These are phyloP conservation scores for Hyparrhenia diplandra DNA, from an alignment of 176 grass and related monocot species.

Conservation along the genomic window DNA sequence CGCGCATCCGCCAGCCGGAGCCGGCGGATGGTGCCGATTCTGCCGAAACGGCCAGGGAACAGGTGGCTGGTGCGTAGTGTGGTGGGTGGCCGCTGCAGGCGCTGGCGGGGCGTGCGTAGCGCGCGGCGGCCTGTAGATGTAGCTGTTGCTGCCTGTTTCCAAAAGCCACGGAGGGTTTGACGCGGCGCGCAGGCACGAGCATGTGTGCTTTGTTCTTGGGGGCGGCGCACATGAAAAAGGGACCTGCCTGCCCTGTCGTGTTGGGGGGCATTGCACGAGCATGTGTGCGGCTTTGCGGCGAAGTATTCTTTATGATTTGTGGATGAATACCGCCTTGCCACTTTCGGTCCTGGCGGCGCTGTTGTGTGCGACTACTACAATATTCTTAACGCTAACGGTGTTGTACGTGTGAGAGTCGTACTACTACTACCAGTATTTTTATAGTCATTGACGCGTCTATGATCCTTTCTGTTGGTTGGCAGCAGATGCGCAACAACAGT, in stretches of 20 bases:
- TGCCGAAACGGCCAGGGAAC: not conserved
- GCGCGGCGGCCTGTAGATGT: not conserved
- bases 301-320: not conserved
- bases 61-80: not conserved
- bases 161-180: not conserved
- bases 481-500: not conserved
- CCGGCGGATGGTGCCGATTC: not conserved
- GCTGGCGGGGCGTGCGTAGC: not conserved
- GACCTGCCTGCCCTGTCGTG: not conserved
- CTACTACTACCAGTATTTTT: not conserved
- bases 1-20: not conserved
- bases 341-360: constrained; percentile 17
- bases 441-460: not conserved
- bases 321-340: not conserved
- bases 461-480: not conserved
- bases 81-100: not conserved
- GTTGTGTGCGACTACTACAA: too few relatives aligned
- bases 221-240: constrained; percentile 10
- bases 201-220: not conserved
- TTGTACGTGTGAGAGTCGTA: not conserved
- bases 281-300: not conserved
- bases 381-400: too few relatives aligned
- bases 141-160: not conserved
- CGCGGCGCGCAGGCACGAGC: constrained; percentile 8
- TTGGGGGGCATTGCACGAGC: not conserved